Conservation (phyloP, 140 eudicot species). For the Anethum foeniculum region DNA sequence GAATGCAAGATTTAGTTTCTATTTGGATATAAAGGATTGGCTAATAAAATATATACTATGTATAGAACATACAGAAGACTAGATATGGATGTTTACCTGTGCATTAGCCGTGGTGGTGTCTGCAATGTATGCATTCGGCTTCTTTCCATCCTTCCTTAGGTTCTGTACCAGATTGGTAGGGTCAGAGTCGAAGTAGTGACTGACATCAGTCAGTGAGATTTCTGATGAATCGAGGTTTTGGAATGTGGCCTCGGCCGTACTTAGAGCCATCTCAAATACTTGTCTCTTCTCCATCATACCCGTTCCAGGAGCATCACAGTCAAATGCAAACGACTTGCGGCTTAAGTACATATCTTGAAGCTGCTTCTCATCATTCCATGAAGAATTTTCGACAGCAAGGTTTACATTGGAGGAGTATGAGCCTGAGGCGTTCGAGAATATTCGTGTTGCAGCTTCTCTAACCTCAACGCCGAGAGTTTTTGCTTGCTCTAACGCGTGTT, state of each 20-base stretch:
- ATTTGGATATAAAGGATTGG: not conserved
- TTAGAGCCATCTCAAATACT: constrained; percentile 93
- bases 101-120: constrained; percentile 99
- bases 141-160: constrained; percentile 92
- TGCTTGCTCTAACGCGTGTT: constrained; percentile 94
- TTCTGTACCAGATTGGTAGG: constrained; percentile 90
- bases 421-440: constrained; percentile 95
- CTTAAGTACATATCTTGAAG: constrained; percentile 98
- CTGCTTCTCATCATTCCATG: constrained; percentile 99
- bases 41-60: not conserved
- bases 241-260: constrained; percentile 97
- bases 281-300: constrained; percentile 87
- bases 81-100: constrained; percentile 31
- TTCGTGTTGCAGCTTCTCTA: constrained; percentile 88
- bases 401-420: constrained; percentile 91
- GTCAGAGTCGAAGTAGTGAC: constrained; percentile 98
- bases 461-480: constrained; percentile 67
- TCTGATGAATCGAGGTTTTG: constrained; percentile 95
- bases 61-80: not conserved
- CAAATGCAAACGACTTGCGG: constrained; percentile 92
- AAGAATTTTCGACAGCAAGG: constrained; percentile 94
- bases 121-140: constrained; percentile 91
- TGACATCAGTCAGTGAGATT: constrained; percentile 89
- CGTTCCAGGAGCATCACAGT: constrained; percentile 84
- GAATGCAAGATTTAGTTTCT: not conserved